Conservation (phyloP, 176 grass and related monocot genomes). For the Eragrostis curvula region DNA sequence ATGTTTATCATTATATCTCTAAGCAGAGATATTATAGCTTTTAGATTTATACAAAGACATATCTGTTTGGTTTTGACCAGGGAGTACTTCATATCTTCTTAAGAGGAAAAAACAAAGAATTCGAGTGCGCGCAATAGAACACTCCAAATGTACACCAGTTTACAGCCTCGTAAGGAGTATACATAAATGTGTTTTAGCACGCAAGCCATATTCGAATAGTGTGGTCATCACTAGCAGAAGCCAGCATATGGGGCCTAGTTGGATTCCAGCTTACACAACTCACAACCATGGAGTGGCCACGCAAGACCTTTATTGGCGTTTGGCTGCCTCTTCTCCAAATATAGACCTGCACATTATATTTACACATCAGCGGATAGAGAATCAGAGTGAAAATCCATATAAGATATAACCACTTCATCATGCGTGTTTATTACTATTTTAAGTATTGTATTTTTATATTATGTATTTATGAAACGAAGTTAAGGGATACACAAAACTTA, state of each 20-base stretch:
- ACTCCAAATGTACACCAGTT: conserved; percentile 48
- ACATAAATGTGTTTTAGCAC: conserved; percentile 31
- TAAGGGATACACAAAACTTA: no score
- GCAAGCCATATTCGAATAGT: conserved; percentile 85
- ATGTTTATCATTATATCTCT: no score
- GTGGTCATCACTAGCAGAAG: conserved; percentile 85
- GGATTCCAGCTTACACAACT: conserved; percentile 95
- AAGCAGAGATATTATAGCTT: no score
- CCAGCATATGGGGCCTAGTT: conserved; percentile 77
- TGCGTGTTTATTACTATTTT: not conserved
- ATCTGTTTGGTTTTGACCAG: no score
- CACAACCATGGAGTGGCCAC: conserved; percentile 75
- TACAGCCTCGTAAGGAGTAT: conserved; percentile 39
- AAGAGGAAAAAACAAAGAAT: not conserved
- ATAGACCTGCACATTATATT: conserved; percentile 65
- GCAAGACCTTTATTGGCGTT: conserved; percentile 76
- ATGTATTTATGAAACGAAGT: no score
- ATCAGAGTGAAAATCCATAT: not conserved
- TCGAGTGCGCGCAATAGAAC: conserved; percentile 15
- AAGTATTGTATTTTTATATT: not conserved
- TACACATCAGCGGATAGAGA: conserved; percentile 25
- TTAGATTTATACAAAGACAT: no score
- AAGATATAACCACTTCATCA: not conserved
- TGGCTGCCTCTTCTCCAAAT: conserved; percentile 74
- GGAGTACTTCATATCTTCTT: no score